Conservation (phyloP, 2,329 filamentous ascomycete species). For the Berkeleyomyces rouxiae region DNA sequence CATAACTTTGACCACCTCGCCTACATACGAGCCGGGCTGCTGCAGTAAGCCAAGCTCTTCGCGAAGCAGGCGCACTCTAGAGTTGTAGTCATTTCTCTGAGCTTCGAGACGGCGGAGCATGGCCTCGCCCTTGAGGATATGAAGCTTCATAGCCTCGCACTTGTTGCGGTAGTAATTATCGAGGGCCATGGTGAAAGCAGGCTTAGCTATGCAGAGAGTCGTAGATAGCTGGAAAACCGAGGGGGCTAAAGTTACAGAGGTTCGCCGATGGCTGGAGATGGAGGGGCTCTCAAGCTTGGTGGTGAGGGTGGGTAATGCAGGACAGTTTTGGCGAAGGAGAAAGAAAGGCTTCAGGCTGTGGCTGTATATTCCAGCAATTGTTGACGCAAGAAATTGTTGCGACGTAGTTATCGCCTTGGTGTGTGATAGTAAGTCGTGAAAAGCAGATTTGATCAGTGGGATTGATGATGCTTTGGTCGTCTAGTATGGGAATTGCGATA, state of each 20-base stretch:
- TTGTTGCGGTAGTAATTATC: slow-evolving; percentile 99
- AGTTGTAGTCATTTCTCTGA: slow-evolving; percentile 98
- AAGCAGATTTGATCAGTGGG: not conserved
- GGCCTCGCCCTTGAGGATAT: slow-evolving; percentile 97
- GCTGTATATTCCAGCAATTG: not conserved
- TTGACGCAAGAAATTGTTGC: not conserved
- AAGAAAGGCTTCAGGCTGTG: not conserved
- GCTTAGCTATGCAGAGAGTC: not conserved
- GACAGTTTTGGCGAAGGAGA: not conserved
- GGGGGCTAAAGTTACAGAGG: not conserved
- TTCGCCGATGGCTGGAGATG: not conserved
- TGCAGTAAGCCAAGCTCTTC: slow-evolving; percentile 93
- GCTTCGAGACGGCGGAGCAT: slow-evolving; percentile 88
- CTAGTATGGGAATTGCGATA: not conserved
- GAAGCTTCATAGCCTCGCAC: slow-evolving; percentile 99
- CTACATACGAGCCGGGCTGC: slow-evolving; percentile 94
- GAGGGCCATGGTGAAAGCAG: slow-evolving; percentile 61
- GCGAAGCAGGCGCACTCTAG: slow-evolving; percentile 78
- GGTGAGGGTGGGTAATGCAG: too few relatives aligned
- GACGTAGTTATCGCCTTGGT: not conserved
- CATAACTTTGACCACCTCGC: slow-evolving; percentile 99
- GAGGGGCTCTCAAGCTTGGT: not conserved
- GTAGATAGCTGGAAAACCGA: not conserved
- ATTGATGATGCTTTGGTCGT: not conserved
- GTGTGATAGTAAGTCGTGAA: not conserved